Evolutionary conservation across 2,329 filamentous ascomycete genomes (phyloP), one percentile per base, ranked within the genome.

Genomic region (Pseudogymnoascus sp.): DNA sequence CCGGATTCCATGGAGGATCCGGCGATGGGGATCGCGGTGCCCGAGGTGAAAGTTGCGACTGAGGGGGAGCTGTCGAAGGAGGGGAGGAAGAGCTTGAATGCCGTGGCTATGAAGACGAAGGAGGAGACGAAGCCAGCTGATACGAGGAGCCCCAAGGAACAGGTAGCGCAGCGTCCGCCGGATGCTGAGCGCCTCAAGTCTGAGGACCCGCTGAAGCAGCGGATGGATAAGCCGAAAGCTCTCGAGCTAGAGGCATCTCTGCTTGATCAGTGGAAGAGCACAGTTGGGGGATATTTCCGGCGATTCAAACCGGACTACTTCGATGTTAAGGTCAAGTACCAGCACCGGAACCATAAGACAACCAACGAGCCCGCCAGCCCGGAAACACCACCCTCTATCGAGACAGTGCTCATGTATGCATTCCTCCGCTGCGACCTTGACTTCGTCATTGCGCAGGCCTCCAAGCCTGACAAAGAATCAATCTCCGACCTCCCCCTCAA

Each of bases 391-490:
- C 74, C 81, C 12, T 86, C 85, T 12, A 84, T 93, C 65, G 89
- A 93, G 72, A 85, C 89, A 0, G 86, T 96, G 37, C 80, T 99
- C 62, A 89, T 89, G 64, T 97, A 97, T 75, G 91, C 93, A 21
- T 99, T 99, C 71, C 81, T 99, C 59, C 90, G 91, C 69, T 92
- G 93, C 36, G 95, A 99, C 74, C 85, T 97, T 61, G 93, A 97
- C 76, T 99, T 99, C 71, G 88, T 97, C 62, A 85, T 89, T 5
- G 92, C 91, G 0, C 93, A 97, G 76, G 92, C 92, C 4, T 83
- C 85, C 53, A 96, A 96, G 74, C 82, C 87, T n/a, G 84, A 89
- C 69, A 82, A 87, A 0, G 83, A 89, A 66, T 90, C 96, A 69
- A 79, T 86, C 16, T 82, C 85, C 46, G 93, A 97, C 72, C 80